phyloP scores from a whole-genome alignment of 177 flowering plant species.

The Tripterygium wilfordii region DNA sequence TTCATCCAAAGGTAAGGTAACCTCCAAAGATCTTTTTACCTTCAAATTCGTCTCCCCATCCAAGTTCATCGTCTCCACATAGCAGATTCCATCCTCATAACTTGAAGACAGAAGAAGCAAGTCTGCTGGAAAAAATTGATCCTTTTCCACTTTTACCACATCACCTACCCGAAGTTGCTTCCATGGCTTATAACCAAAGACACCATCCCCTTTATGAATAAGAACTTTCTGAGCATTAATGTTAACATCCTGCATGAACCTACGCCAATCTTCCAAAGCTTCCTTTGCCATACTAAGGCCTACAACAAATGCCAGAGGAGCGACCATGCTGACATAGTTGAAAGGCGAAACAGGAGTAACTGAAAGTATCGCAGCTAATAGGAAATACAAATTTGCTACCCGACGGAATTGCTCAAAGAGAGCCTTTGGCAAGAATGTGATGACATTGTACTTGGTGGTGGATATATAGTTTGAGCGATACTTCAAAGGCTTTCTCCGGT shows the following conservation, averaged over 20 bases:
- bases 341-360: constrained; percentile 67
- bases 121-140: constrained; percentile 90
- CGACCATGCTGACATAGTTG: constrained; percentile 74
- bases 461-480: constrained; percentile 64
- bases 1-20: constrained; percentile 60
- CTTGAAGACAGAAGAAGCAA: constrained; percentile 79
- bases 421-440: constrained; percentile 80
- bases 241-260: constrained; percentile 82
- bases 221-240: constrained; percentile 61
- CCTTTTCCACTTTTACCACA: constrained; percentile 83
- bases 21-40: constrained; percentile 78
- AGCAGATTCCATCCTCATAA: constrained; percentile 93
- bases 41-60: constrained; percentile 96
- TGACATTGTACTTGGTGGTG: constrained; percentile 74
- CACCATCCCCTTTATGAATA: constrained; percentile 56
- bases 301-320: constrained; percentile 77
- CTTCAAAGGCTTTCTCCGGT: constrained; percentile 48
- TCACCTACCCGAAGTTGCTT: constrained; percentile 76
- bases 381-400: constrained; percentile 85
- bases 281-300: constrained; percentile 93
- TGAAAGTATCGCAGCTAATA: constrained; percentile 66
- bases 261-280: constrained; percentile 81
- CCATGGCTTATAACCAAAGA: constrained; percentile 58
- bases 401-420: constrained; percentile 80
- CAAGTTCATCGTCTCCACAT: constrained; percentile 97